These are phyloP conservation scores for Harringtonia lauricola DNA, from an alignment of 2,329 filamentous ascomycete genomes.

Conservation along the genomic window DNA sequence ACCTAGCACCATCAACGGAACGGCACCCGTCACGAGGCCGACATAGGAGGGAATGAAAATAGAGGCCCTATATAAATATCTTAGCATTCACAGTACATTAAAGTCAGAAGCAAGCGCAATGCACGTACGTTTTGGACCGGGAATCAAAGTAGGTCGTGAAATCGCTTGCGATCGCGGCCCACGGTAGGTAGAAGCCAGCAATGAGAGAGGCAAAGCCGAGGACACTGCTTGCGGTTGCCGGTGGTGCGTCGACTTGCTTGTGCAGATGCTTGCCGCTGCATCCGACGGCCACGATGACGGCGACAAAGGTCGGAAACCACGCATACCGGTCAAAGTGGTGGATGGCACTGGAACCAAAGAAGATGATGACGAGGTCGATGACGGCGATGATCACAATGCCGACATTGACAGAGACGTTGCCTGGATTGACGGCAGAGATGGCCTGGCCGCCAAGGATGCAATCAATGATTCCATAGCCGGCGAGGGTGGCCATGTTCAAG, in stretches of 20 bases:
- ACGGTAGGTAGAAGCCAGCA: conserved; percentile 19
- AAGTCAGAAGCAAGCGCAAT: too few relatives aligned
- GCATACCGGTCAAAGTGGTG: conserved; percentile 12
- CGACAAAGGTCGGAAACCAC: conserved; percentile 12
- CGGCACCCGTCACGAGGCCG: conserved; percentile 42
- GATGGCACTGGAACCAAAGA: conserved; percentile 11
- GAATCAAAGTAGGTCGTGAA: background rate
- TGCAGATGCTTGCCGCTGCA: conserved; percentile 9
- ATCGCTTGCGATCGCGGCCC: background rate
- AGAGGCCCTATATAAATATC: too few relatives aligned
- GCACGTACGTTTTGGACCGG: too few relatives aligned
- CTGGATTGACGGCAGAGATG: conserved; percentile 39
- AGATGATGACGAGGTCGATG: conserved; percentile 10
- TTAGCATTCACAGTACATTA: too few relatives aligned
- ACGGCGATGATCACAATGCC: conserved; percentile 45
- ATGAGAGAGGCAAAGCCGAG: conserved; percentile 47
- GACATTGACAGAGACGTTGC: conserved; percentile 36
- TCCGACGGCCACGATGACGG: conserved; percentile 10
- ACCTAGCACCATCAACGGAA: conserved; percentile 50
- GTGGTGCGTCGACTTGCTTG: conserved; percentile 17
- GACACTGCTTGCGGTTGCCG: conserved; percentile 21
- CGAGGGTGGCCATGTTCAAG: conserved; percentile 51
- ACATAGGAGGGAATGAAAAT: conserved; percentile 46
- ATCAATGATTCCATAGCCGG: conserved; percentile 52
- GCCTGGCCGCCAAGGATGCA: conserved; percentile 50